phyloP scores from a whole-genome alignment of 2,329 filamentous ascomycete species.

The Trichoderma citrinoviride region DNA sequence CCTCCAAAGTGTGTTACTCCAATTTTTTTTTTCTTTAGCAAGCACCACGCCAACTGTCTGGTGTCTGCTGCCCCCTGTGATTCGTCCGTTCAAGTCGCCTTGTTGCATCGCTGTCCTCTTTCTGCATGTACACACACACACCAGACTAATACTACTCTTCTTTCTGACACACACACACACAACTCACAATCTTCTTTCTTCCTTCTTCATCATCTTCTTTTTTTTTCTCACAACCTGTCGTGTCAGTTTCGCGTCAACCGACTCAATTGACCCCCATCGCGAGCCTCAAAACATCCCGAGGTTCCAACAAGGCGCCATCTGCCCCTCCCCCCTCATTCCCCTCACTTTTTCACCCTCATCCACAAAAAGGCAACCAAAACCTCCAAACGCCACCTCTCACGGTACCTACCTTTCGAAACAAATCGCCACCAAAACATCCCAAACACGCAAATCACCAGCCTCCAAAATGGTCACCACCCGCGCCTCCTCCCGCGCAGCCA shows the following conservation, averaged over 20 bases:
- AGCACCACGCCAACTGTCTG: not conserved
- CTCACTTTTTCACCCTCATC: not conserved
- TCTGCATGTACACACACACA: not conserved
- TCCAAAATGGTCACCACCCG: conserved; percentile 40
- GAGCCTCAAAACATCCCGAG: not conserved
- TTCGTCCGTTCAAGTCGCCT: not conserved
- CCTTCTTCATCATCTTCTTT: not conserved
- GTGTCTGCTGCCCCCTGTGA: not conserved
- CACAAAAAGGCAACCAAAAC: not conserved
- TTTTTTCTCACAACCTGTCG: not conserved
- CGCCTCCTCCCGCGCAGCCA: conserved; percentile 35
- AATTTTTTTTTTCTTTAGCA: not conserved
- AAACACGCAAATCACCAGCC: not conserved
- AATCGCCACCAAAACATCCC: conserved; percentile 5
- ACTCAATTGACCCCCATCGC: not conserved
- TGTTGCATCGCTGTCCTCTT: conserved; percentile 15
- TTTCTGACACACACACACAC: not conserved
- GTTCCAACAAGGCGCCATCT: not conserved
- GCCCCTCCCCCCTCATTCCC: conserved; percentile 13
- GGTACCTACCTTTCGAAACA: too few relatives aligned
- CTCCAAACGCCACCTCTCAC: not conserved
- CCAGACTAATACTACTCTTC: too few relatives aligned
- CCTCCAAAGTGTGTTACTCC: not conserved
- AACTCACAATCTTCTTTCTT: not conserved
- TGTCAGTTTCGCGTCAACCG: too few relatives aligned